Base-by-base conservation (phyloP, 805 yeast genomes). In the Crinitomyces ghanaensis region DNA sequence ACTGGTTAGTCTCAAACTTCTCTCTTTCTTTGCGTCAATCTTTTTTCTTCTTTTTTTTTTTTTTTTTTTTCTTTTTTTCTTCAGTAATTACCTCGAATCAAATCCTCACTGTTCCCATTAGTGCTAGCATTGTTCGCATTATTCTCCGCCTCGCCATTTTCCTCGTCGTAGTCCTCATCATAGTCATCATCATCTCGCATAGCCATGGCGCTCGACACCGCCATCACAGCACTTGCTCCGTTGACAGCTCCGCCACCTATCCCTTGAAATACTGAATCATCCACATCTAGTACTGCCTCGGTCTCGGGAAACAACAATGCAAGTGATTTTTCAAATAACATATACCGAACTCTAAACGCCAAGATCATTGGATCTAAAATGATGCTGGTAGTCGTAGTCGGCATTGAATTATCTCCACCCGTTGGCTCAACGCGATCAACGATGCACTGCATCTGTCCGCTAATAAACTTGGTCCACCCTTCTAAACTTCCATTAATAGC, bases 101-200 rank as follows among this genome's bases (percentile, higher is more conserved):
- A 19, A 8, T 18, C 30, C 6, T 11, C 30, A 7, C 24, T 21
- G 7, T 28, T 6, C 6, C 19, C n/a, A 8, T 28, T 6, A 6
- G 16, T 11, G 13, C n/a, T 28, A 16, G 9, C 19, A 15, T 19
- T 19, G 27, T 25, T 16, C 9, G 9, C 11, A 9, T 21, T 21
- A 12, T 25, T 25, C n/a, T 7, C 23, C 5, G 19, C 36, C 8
- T 35, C 42, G 11, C 50, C 49, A 6, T 41, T 55, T 4, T 56
- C 61, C 8, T 56, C 62, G 6, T 55, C 66, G 18, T 51, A 58
- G n/a, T 62, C 66, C 13, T 59, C 57, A 19, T 61, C 60, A 26
- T 60, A 59, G 30, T 57, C 54, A 19, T 57, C 57, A 27, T 53
- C 55, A 9, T 44, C 51, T 23, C 19, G 23, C n/a, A n/a, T n/a